Percentiles rank a stretch among this genome's conserved stretches.
These are phyloP conservation scores for Talaromyces sp. DNA, from an alignment of 2,329 filamentous ascomycete species.

Conservation along the genomic window DNA sequence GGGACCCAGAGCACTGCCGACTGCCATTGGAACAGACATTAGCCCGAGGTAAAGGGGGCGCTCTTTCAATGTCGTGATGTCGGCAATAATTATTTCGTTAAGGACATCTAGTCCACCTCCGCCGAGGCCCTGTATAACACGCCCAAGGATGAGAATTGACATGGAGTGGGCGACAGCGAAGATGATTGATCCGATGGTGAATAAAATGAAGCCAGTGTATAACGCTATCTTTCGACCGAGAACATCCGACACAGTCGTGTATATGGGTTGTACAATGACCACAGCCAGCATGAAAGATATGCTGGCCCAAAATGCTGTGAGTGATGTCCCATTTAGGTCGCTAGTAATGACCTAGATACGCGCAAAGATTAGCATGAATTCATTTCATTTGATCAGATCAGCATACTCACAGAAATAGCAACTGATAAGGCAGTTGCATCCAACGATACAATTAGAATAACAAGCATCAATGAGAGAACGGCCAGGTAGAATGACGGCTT, in stretches of 20 bases:
- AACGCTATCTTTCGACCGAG: constrained; percentile 51
- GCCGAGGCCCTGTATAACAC: constrained; percentile 56
- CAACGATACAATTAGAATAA: constrained; percentile 12
- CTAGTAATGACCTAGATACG: constrained; percentile 46
- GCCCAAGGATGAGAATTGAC: constrained; percentile 53
- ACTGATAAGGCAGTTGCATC: constrained; percentile 10
- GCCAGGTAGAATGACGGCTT: constrained; percentile 4
- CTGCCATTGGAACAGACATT: constrained; percentile 25
- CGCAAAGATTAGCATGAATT: not conserved
- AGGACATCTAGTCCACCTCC: constrained; percentile 46
- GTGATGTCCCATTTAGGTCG: constrained; percentile 53
- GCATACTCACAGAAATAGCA: constrained; percentile 1
- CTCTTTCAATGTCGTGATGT: constrained; percentile 45
- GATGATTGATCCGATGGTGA: constrained; percentile 55
- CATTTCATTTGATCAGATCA: not conserved
- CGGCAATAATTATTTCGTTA: constrained; percentile 48
- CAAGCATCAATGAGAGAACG: constrained; percentile 35
- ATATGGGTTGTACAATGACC: constrained; percentile 54
- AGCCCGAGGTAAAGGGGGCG: constrained; percentile 31
- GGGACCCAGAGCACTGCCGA: constrained; percentile 51
- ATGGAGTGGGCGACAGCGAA: constrained; percentile 49
- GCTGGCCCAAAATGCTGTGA: constrained; percentile 69
- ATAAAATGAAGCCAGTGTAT: constrained; percentile 46
- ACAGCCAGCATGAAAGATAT: constrained; percentile 66
- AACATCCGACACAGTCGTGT: constrained; percentile 52